A percentile compares a stretch with the other conserved stretches of the same genome.
Conservation (phyloP, 2,329 filamentous ascomycete species). For the Claviceps sp. region DNA sequence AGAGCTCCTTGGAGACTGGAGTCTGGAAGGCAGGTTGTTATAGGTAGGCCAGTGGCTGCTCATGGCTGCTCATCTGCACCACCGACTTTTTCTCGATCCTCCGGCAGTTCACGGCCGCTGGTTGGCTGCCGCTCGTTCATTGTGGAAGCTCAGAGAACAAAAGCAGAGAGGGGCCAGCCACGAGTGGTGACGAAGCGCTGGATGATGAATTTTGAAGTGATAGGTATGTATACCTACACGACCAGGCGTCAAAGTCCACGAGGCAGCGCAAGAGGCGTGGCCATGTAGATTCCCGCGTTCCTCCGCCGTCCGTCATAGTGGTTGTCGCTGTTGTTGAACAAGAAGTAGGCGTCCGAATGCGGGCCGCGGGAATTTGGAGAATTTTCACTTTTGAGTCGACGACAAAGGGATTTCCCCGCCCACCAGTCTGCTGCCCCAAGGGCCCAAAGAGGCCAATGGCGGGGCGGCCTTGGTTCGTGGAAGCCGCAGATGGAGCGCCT, state of each 20-base stretch:
- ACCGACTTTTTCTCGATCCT: background rate
- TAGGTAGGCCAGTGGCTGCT: background rate
- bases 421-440: too few relatives aligned
- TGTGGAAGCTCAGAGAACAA: background rate
- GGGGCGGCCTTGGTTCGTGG: background rate
- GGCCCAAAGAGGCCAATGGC: background rate
- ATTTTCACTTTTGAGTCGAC: background rate
- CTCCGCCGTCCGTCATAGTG: too few relatives aligned
- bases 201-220: too few relatives aligned
- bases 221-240: too few relatives aligned
- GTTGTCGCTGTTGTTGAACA: background rate
- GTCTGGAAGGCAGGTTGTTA: too few relatives aligned
- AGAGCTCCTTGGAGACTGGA: too few relatives aligned
- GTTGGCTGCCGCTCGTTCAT: background rate
- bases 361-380: background rate
- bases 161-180: background rate
- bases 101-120: background rate
- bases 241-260: too few relatives aligned
- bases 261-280: too few relatives aligned
- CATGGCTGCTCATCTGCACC: background rate
- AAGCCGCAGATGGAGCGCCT: background rate
- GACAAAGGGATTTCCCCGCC: too few relatives aligned
- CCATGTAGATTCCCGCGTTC: background rate
- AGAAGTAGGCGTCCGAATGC: background rate
- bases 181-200: too few relatives aligned